Evolutionary conservation across 2,329 filamentous ascomycete species (phyloP).

Genomic region (Rhynchosporium agropyri): DNA sequence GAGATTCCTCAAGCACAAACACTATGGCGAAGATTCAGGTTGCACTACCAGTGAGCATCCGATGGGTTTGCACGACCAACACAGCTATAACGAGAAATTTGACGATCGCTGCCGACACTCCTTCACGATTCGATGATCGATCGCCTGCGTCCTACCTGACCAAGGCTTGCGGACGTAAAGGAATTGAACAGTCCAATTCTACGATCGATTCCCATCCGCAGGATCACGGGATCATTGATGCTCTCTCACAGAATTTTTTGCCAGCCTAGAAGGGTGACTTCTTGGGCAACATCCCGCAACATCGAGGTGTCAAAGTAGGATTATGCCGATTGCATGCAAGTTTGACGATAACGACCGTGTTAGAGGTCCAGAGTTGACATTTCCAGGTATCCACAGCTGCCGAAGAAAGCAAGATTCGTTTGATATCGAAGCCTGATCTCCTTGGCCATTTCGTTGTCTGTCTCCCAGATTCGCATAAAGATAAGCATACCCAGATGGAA

Average conservation of each 20-base stretch:
- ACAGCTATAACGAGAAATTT: neutral
- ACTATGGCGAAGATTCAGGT: neutral
- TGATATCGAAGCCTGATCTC: neutral
- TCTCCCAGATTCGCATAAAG: neutral
- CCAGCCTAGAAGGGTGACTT: neutral
- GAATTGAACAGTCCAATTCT: neutral
- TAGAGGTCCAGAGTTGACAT: neutral
- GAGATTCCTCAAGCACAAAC: neutral
- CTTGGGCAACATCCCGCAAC: neutral
- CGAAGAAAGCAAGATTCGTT: neutral
- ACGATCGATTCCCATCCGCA: neutral
- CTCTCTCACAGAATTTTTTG: neutral
- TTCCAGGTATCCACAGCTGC: neutral
- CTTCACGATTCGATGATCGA: neutral
- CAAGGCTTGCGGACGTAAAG: neutral
- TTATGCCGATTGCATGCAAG: neutral
- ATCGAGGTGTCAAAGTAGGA: neutral
- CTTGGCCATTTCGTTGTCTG: neutral
- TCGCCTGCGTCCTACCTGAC: neutral
- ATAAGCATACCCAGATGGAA: neutral
- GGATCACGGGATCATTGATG: neutral
- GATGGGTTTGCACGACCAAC: neutral
- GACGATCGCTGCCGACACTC: neutral
- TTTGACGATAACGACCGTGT: neutral
- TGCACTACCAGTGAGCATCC: neutral